Evolutionary conservation across 1,139 yeast species (phyloP), one percentile per base, ranked within the genome.

Genomic region (Debaryomyces fabryi): DNA sequence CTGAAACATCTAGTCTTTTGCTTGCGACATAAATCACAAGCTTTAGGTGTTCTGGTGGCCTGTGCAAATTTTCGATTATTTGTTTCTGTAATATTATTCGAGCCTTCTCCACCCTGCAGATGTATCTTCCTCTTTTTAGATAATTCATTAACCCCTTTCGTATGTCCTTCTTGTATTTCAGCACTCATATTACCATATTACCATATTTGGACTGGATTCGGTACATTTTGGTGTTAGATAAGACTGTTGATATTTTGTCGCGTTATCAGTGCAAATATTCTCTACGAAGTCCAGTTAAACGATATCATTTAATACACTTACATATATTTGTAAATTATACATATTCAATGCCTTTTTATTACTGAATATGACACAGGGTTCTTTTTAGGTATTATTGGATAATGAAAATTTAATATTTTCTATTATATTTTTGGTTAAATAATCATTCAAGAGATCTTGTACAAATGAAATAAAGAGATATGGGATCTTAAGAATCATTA

Each of bases 1-100:
- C 82, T 70, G 54, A 84, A 76, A 56, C 90, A 85, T 48, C 87
- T 63, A 1, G 88, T 83, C 63, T 85, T 85, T 58, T 81, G 87
- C 52, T 68, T 74, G 34, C 89, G 68, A 58, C 90, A 85, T 20
- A 71, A 63, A 3, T 74, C 76, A 59, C 90, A 85, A 0, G 90
- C 90, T 52, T 72, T 72, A 4, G 78, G 60, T 0, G 85, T 81
- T 44, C 88, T 58, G 1, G 81, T 46, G 20, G 47, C 47, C 27
- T 45, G 47, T 21, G 36, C 47, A 33, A 29, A 32, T 25, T 33
- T 45, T 5, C 47, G 32, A 16, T 39, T 45, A 39, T 25, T 45
- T n/a, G 39, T 20, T 37, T 20, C 36, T 13, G 9, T 24, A 20
- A 12, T 10, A 4, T 18, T 18, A 10, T 16, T 16, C 12, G 13